Evolutionary conservation across 2,329 filamentous ascomycete species (phyloP), one percentile per base, ranked within the genome.

Genomic region (Epichloe hybrida): DNA sequence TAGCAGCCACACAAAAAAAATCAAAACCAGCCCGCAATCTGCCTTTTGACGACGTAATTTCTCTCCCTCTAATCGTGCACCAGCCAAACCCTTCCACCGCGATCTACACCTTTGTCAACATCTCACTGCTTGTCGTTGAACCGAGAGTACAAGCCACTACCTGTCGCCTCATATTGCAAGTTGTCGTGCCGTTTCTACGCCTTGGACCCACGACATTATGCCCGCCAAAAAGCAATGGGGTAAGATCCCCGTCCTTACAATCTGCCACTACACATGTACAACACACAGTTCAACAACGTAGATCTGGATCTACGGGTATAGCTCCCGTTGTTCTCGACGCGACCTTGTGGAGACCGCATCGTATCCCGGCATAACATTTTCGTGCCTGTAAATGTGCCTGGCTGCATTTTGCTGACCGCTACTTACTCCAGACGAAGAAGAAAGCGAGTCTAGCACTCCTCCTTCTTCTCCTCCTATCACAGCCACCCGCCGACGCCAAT

Each of bases 181-280:
- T 17, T 21, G 31, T 34, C 23, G 48, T 36, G 40, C 17, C 17
- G 21, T 37, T 27, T 23, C 15, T 11, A 13, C 31, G 12, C 6
- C 27, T 42, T 17, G 5, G 7, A 40, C 21, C 7, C 31, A 13
- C 58, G 61, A 65, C 62, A 71, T 63, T 62, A 72, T 72, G 69
- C 65, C 69, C 64, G 63, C 67, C 52, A 66, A 62, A 58, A 67
- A 70, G 57, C 58, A 65, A 62, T 71, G 69, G 69, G 69, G 69
- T 71, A 66, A 64, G 69, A 34, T 12, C 6, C 8, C 49, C 46
- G 42, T 42, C 42, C 44, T 44, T 34, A 48, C 49, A 49, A 54
- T 54, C 48, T 55, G 36, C 38, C 46, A 48, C 45, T 49, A 31
- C 48, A 31, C 44, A 13, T 53, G 35, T 31, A 38, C 45, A 43